Evolutionary conservation across 768 basidiomycete species (phyloP), one percentile per base, ranked within the genome.

Genomic region (Neoboletus brunneissimus): DNA sequence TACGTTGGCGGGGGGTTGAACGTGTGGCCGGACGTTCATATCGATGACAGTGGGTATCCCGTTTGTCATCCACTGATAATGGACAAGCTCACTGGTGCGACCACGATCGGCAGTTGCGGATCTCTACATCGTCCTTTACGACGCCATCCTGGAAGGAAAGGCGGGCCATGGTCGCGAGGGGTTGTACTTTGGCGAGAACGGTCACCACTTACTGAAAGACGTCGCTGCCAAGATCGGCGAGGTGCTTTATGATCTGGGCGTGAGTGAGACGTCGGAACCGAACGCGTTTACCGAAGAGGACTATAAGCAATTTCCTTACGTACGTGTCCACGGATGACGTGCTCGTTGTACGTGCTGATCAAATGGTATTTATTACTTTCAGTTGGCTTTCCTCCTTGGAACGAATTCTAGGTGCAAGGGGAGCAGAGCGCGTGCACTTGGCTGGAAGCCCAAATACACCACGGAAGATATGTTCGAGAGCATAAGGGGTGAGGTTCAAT

Each of bases 1-100:
- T 72, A 83, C 63, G 74, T 88, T 10, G 87, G 85, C 0, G 57
- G 75, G 44, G 88, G 88, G 1, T 72, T 77, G 63, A 84, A 86
- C 49, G 43, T 82, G 5, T 88, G 87, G 88, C 77, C 80, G 0
- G 79, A 81, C 53, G 78, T 85, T 18, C 77, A 86, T 56, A 70
- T 86, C 48, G 70, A 79, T 25, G 85, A 87, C 18, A 64, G 67
- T 69, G 10, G 34, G 54, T 51, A 1, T 35, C 42, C 9, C n/a
- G 3, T 20, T 27, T 13, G 2, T 49, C 20, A 34, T 13, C 6
- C 40, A 11, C 6, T 25, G 1, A 4, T 27, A 42, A 18, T 25
- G 6, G 1, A 25, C 8, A 11, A 20, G 18, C 32, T 63, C 5
- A 65, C 42, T 15, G 11, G 35, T 4, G 10, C 20, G 12, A 42